Evolutionary conservation across 495 filamentous ascomycete genomes (phyloP).

Genomic region (Articulospora tetracladia): DNA sequence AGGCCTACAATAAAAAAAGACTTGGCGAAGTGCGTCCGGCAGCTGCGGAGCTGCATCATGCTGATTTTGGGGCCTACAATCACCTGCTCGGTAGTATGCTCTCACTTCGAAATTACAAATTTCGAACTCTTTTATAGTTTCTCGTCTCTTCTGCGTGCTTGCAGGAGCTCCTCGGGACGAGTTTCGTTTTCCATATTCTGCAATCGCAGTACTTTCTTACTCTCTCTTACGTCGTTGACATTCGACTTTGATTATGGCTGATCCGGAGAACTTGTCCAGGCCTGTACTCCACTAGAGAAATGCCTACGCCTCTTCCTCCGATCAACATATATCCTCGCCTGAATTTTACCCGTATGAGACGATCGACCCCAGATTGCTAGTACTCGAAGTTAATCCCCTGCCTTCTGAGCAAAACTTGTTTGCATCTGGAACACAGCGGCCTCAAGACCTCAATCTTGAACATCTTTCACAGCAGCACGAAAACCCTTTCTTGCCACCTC

Average conservation of each 20-base stretch:
- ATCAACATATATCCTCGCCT: not conserved
- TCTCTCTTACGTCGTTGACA: not conserved
- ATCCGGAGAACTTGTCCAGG: not conserved
- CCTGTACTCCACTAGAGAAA: slow-evolving; percentile 4
- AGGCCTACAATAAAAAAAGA: slow-evolving; percentile 18
- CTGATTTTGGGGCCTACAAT: slow-evolving; percentile 8
- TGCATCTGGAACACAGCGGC: not conserved
- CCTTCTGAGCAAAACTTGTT: not conserved
- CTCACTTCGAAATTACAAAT: not conserved
- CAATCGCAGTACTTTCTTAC: not conserved
- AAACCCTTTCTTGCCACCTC: not conserved
- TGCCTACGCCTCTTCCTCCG: not conserved
- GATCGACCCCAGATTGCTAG: slow-evolving; percentile 13
- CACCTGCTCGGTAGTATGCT: not conserved
- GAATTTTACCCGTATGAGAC: not conserved
- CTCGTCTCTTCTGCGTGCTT: not conserved
- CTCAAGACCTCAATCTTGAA: not conserved
- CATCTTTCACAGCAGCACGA: not conserved
- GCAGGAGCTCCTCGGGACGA: not conserved
- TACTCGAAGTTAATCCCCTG: slow-evolving; percentile 4
- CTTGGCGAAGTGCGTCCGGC: not conserved
- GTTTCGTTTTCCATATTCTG: not conserved
- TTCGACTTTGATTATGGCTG: not conserved
- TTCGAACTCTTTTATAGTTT: not conserved
- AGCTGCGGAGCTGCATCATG: slow-evolving; percentile 2